Evolutionary conservation across 2,329 filamentous ascomycete species (phyloP).

Genomic region (Juglanconis juglandina): DNA sequence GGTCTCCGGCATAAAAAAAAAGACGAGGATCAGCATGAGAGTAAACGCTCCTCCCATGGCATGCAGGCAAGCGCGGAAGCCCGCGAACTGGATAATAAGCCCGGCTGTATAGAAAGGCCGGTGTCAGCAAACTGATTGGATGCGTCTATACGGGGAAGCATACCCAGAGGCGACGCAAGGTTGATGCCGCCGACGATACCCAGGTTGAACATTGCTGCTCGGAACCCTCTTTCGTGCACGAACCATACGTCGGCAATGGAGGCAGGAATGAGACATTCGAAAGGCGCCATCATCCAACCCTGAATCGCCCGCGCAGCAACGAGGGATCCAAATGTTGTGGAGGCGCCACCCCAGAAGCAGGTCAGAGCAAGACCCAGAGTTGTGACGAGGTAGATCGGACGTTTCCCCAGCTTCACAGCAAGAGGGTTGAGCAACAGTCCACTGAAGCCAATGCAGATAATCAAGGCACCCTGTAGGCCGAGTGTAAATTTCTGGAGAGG

Average conservation of each 20-base stretch:
- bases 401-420: constrained; percentile 36
- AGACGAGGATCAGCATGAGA: constrained; percentile 33
- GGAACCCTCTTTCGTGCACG: constrained; percentile 39
- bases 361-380: constrained; percentile 31
- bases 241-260: constrained; percentile 41
- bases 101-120: constrained; percentile 26
- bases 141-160: constrained; percentile 8
- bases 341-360: constrained; percentile 32
- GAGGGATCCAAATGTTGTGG: constrained; percentile 29
- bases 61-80: constrained; percentile 31
- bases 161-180: constrained; percentile 36
- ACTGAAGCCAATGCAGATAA: constrained; percentile 33
- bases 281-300: constrained; percentile 36
- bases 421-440: constrained; percentile 33
- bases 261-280: constrained; percentile 36
- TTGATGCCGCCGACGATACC: constrained; percentile 40
- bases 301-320: constrained; percentile 30
- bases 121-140: neutral
- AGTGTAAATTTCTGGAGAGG: constrained; percentile 31
- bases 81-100: constrained; percentile 34
- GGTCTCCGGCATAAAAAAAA: constrained; percentile 42
- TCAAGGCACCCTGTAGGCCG: constrained; percentile 33
- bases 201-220: constrained; percentile 38
- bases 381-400: constrained; percentile 33
- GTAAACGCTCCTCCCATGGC: constrained; percentile 40